phyloP scores from a whole-genome alignment of 345 rosid species.

The Brassica incana region DNA sequence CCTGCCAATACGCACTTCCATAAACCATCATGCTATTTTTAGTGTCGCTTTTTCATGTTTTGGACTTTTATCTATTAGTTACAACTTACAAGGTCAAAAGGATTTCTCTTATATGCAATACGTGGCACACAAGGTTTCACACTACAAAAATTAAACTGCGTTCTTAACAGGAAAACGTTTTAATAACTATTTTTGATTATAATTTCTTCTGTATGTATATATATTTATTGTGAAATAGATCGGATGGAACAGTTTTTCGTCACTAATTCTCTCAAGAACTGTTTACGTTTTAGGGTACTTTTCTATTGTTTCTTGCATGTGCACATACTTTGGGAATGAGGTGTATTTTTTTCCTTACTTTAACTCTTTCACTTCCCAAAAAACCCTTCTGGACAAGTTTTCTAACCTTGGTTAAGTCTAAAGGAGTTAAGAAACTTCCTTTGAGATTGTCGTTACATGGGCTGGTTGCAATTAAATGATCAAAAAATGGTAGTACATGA shows the following conservation, averaged over 20 bases:
- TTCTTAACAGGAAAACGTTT: neutral
- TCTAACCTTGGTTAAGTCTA: too few relatives aligned
- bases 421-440: too few relatives aligned
- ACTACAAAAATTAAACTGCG: neutral
- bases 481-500: too few relatives aligned
- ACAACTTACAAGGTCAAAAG: slow-evolving; percentile 1
- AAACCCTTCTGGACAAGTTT: too few relatives aligned
- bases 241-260: neutral
- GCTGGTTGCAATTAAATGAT: too few relatives aligned
- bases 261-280: neutral
- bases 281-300: too few relatives aligned
- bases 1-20: slow-evolving; percentile 25
- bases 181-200: too few relatives aligned
- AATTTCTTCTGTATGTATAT: neutral
- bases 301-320: too few relatives aligned
- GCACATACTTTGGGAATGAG: too few relatives aligned
- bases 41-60: neutral
- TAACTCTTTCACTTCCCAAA: too few relatives aligned
- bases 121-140: slow-evolving; percentile 33
- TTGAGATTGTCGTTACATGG: too few relatives aligned
- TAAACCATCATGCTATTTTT: slow-evolving; percentile 20
- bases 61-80: neutral
- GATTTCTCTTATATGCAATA: slow-evolving; percentile 10
- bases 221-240: neutral
- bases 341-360: too few relatives aligned